Evolutionary conservation across 176 grass and related monocot genomes (phyloP), one percentile per base, ranked within the genome.

Genomic region (Tuctoria greenei): DNA sequence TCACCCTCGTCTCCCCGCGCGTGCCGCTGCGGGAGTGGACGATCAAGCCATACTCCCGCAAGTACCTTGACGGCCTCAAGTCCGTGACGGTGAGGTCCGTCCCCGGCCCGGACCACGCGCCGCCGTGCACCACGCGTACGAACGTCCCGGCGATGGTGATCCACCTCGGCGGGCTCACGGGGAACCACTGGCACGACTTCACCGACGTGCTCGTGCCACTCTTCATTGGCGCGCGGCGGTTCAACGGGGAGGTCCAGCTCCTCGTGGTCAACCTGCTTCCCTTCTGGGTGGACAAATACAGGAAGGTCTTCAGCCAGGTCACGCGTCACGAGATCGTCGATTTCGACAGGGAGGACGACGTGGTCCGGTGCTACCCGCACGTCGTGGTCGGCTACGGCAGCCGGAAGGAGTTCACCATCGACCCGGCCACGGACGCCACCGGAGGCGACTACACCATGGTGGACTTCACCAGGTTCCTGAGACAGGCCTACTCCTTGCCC

Each of bases 151-250:
- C 69, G n/a, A 72, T 93, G 63, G 86, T 93, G 39, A 80, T 93
- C 65, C 75, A 88, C 46, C 68, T 92, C 35, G 89, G 89, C 36
- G 85, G 89, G 21, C 73, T 88, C 71, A 88, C 85, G 1, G 89
- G 89, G 3, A 92, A 92, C 82, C 88, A 92, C 73, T 92, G 86
- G 86, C 90, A 92, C 66, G 90, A 92, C 54, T 92, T 92, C 82
- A 86, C 79, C 51, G 83, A 88, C 75, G 84, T 92, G 4, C 34
- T 92, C 13, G 56, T 88, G 14, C 90, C 86, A 21, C 79, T 92
- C n/a, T 92, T 86, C 82, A 71, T 89, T 47, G 82, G 83, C 14
- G 71, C 87, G 25, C 81, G 81, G 14, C 71, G 75, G 49, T 93
- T 89, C 67, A 66, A 78, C 71, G 63, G 77, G 1, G 83, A 93